A percentile compares a stretch with the other conserved stretches of the same genome.
phyloP scores from a whole-genome alignment of 2,329 filamentous ascomycete genomes.

The Nigrograna mackinnonii region DNA sequence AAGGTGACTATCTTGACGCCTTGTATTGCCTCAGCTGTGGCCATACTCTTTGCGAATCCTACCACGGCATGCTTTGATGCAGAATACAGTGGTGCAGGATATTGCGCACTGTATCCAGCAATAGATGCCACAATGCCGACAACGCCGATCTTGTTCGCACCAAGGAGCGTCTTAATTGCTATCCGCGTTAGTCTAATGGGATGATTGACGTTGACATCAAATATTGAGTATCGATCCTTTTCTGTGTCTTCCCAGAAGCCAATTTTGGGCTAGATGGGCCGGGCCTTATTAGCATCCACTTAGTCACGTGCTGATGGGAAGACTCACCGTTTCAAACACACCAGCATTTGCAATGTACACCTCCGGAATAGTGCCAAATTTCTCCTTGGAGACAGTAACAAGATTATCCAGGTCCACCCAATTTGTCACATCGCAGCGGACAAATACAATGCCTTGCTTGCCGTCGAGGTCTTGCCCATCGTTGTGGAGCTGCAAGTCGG shows the following conservation, averaged over 20 bases:
- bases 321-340: neutral
- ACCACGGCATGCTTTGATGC: neutral
- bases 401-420: neutral
- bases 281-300: neutral
- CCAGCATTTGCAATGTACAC: neutral
- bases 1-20: neutral
- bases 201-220: neutral
- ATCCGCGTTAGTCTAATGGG: neutral
- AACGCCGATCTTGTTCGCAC: neutral
- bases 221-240: neutral
- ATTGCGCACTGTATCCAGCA: neutral
- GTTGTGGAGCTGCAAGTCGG: neutral
- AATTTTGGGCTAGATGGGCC: neutral
- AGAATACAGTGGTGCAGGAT: neutral
- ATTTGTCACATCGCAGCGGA: neutral
- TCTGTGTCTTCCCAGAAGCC: neutral
- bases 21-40: neutral
- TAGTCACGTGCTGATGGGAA: neutral
- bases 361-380: neutral
- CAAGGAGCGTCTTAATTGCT: neutral
- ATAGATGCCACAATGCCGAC: neutral
- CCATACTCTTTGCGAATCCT: neutral
- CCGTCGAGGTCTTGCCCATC: neutral
- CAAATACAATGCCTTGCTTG: neutral
- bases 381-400: neutral